These are phyloP conservation scores for Geotrichum ghanense DNA, from an alignment of 805 yeast genomes.

Conservation along the genomic window DNA sequence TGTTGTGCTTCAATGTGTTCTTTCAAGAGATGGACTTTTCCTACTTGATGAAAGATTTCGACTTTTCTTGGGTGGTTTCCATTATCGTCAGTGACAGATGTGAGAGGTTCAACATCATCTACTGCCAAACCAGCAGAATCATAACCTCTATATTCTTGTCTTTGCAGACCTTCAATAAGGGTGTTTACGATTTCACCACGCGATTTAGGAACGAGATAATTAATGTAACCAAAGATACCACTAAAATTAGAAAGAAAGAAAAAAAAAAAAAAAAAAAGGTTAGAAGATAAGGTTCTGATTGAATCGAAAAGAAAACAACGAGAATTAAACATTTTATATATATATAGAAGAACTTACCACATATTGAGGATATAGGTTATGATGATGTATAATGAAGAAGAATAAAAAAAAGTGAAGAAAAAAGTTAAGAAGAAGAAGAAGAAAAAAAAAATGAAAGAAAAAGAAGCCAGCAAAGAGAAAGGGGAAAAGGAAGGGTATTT, in stretches of 20 bases:
- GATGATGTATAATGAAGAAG: background rate
- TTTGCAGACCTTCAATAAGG: slow-evolving; percentile 58
- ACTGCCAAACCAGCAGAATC: slow-evolving; percentile 96
- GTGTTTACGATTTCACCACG: slow-evolving; percentile 90
- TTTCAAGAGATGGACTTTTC: slow-evolving; percentile 78
- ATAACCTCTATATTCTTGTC: slow-evolving; percentile 95
- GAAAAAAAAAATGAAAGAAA: too few species aligned
- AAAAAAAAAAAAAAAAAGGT: too few species aligned
- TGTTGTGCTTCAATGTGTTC: slow-evolving; percentile 39
- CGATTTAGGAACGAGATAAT: slow-evolving; percentile 82
- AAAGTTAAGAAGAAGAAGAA: too few species aligned
- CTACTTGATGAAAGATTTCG: slow-evolving; percentile 69
- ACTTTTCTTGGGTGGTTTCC: slow-evolving; percentile 70
- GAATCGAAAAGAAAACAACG: too few species aligned
- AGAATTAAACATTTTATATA: too few species aligned
- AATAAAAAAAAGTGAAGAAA: too few species aligned
- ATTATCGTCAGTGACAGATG: background rate
- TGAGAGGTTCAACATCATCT: slow-evolving; percentile 30
- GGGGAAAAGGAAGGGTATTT: background rate
- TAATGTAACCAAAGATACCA: slow-evolving; percentile 97
- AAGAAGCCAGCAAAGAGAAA: background rate
- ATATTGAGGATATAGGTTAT: background rate
- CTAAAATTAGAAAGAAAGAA: slow-evolving; percentile 28
- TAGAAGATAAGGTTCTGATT: too few species aligned
- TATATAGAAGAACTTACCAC: background rate